Evolutionary conservation across 169 alveolate species (phyloP), one percentile per base, ranked within the genome.

Genomic region (Plasmodium berghei): DNA sequence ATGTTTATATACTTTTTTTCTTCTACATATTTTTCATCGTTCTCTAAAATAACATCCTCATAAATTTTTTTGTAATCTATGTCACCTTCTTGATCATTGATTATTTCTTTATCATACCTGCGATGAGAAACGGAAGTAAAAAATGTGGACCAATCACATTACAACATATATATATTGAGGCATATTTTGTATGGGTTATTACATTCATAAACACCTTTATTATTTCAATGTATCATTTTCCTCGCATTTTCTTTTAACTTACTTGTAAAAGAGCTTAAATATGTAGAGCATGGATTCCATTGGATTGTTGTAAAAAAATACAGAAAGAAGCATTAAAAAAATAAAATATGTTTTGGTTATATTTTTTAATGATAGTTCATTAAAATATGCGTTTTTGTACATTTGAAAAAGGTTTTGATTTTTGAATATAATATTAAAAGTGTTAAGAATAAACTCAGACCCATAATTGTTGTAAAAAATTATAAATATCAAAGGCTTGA

Each of bases 1-100:
- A 80, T 80, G 71, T 80, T 80, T 80, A 80, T 66, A 48, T 61
- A 12, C 24, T 67, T 80, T 70, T 80, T 80, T 34, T 80, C 54
- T 59, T 66, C 63, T 42, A 58, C 54, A 12, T 66, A 67, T 40
- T 80, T 67, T 42, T 66, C 55, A 59, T 80, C 90, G 55, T 80
- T 80, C 34, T 80, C 72, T 54, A 80, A 28, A 26, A 66, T 49
- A 9, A 80, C 80, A 16, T 80, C 67, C n/a, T 80, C 59, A 61
- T 52, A 46, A 26, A 80, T 52, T 28, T 80, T 48, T 34, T 64
- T 66, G 42, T 80, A 80, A 22, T 80, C 55, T 66, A 80, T 80
- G 55, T 66, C 80, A 8, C 61, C 45, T 28, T 59, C 74, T 59
- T 80, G 77, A 48, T 80, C 90, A 59, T 40, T 66, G 28, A 80